Base-by-base conservation (phyloP, 2,329 filamentous ascomycete species). In the Alternaria sp. region DNA sequence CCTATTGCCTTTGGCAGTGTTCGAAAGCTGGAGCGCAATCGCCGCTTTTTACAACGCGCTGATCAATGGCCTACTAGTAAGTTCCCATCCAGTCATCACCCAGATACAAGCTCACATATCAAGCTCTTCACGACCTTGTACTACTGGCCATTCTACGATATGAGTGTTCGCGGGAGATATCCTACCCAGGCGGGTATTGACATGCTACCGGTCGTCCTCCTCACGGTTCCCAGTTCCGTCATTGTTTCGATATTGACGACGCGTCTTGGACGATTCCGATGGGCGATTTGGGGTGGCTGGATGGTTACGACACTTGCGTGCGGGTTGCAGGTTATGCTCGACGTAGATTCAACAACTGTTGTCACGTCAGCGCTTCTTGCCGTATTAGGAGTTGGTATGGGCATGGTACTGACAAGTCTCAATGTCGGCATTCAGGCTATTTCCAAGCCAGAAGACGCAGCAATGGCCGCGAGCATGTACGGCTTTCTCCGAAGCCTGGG, bases 261-360 rank as follows among this genome's bases (percentile, higher is more conserved):
- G 5, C 64, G 71, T 2, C 58, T 75, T 26, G 74, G 75, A 7
- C 64, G 67, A 6, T 78, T 75, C 47, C 76, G 80, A 21, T 84
- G 81, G 81, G 77, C 80, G 4, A 79, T 83, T 46, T 82, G 81
- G 63, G 65, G 69, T 4, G 83, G 83, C 12, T 84, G 82, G 81
- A 56, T 66, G 1, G 61, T 84, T 9, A 77, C 72, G 5, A 77
- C 77, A 0, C 55, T 82, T 5, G 74, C 73, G 11, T 76, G 74
- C 3, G 82, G 81, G 1, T 75, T 83, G 50, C 75, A 80, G 1
- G 72, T 82, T 19, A 61, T 82, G 3, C 73, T 83, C 54, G 69
- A 78, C 45, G 25, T 65, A 2, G 56, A 74, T 17, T 83, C 80
- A 4, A 72, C 70, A 0, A 74, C 74, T 0, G 68, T 71, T 0